Conservation (phyloP, 331 rosid genomes). For the Acacia concinna region DNA sequence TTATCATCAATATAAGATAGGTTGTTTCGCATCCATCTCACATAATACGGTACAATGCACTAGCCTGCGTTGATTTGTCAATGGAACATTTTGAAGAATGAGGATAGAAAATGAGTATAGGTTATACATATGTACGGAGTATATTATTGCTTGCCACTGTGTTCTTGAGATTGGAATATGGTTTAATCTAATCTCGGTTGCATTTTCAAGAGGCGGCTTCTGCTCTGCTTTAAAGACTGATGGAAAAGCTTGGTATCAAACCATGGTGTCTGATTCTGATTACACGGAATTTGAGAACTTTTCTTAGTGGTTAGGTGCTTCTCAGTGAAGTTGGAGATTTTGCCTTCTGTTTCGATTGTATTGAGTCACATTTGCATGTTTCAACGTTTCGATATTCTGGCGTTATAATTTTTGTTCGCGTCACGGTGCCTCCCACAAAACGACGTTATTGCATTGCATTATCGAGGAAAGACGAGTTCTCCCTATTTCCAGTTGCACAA, state of each 20-base stretch:
- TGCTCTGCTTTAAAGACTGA: constrained; percentile 51
- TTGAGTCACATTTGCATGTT: constrained; percentile 9
- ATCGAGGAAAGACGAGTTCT: too few relatives aligned
- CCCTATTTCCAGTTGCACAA: too few relatives aligned
- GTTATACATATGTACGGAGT: neutral
- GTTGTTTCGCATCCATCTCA: too few relatives aligned
- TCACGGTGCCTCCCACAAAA: too few relatives aligned
- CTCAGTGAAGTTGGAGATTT: constrained; percentile 53
- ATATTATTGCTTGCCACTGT: neutral
- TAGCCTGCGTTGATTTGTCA: too few relatives aligned
- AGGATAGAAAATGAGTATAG: neutral
- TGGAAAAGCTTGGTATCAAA: constrained; percentile 66
- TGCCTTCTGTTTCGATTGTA: constrained; percentile 21
- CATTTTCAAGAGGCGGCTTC: constrained; percentile 51
- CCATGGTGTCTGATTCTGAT: constrained; percentile 68
- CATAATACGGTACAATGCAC: too few relatives aligned
- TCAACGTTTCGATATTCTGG: neutral
- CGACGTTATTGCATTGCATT: too few relatives aligned
- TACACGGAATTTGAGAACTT: constrained; percentile 66
- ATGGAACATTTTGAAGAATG: too few relatives aligned
- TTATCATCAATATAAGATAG: neutral
- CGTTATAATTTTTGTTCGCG: too few relatives aligned
- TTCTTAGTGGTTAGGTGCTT: constrained; percentile 62
- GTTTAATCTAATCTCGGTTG: neutral
- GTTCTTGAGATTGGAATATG: neutral